Conservation (phyloP, 1,284 basidiomycete species). For the Agaricales sp. region DNA sequence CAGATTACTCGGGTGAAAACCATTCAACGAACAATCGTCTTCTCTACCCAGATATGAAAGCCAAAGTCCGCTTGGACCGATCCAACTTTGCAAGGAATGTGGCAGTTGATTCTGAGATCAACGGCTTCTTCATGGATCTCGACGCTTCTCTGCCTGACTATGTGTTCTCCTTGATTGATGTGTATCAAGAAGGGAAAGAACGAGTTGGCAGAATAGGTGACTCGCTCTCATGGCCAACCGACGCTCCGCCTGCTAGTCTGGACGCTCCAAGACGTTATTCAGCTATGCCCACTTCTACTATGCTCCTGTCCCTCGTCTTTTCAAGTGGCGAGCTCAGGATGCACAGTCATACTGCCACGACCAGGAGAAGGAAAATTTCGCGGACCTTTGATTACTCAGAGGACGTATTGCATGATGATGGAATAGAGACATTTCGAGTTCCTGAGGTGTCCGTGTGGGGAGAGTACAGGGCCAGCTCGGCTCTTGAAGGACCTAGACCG, state of each 20-base stretch:
- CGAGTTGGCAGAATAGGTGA: conserved; percentile 42
- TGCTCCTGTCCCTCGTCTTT: conserved; percentile 72
- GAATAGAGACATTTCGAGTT: conserved; percentile 58
- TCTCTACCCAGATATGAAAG: conserved; percentile 72
- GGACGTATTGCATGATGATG: conserved; percentile 35
- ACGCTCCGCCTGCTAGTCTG: conserved; percentile 11
- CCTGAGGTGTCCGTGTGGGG: conserved; percentile 79
- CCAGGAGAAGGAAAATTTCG: conserved; percentile 26
- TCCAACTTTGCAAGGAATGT: conserved; percentile 41
- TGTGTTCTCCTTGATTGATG: conserved; percentile 73
- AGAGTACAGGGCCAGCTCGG: conserved; percentile 59
- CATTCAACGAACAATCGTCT: conserved; percentile 72
- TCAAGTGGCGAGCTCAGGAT: conserved; percentile 71
- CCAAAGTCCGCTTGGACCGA: conserved; percentile 54
- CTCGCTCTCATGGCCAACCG: conserved; percentile 26
- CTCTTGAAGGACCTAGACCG: conserved; percentile 24
- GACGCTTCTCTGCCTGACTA: conserved; percentile 77
- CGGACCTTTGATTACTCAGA: conserved; percentile 33
- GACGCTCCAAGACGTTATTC: not conserved
- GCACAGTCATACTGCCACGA: conserved; percentile 27
- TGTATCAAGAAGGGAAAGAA: conserved; percentile 77
- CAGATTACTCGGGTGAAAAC: conserved; percentile 63
- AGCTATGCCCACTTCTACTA: conserved; percentile 28
- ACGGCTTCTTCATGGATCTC: conserved; percentile 79
- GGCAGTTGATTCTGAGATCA: conserved; percentile 65